Conservation (phyloP, 305 asterid species). For the Fraxinus sp. region DNA sequence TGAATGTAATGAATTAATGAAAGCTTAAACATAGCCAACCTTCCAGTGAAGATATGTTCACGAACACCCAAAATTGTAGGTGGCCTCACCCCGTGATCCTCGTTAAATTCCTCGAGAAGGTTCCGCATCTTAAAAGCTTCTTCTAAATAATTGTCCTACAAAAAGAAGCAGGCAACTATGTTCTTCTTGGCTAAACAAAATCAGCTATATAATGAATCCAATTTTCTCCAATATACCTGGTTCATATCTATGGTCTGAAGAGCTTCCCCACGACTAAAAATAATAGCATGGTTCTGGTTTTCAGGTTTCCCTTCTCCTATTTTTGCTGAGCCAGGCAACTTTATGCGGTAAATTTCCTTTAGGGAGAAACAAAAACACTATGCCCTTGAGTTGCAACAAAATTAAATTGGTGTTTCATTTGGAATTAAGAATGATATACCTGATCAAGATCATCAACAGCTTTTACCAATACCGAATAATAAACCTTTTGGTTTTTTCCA, state of each 20-base stretch:
- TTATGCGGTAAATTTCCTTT: slow-evolving; percentile 97
- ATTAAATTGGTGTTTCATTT: background rate
- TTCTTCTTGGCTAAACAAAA: slow-evolving; percentile 18
- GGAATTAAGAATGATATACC: slow-evolving; percentile 42
- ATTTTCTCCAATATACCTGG: slow-evolving; percentile 58
- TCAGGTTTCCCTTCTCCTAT: slow-evolving; percentile 99
- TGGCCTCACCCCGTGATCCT: slow-evolving; percentile 97
- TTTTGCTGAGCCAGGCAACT: slow-evolving; percentile 92
- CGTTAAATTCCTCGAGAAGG: slow-evolving; percentile 93
- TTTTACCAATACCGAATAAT: slow-evolving; percentile 89
- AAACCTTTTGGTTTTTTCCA: slow-evolving; percentile 75
- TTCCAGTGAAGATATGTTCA: slow-evolving; percentile 98
- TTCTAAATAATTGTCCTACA: slow-evolving; percentile 96
- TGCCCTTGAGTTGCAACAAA: slow-evolving; percentile 22
- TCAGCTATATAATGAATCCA: slow-evolving; percentile 14
- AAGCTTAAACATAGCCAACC: slow-evolving; percentile 46
- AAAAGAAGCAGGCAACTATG: slow-evolving; percentile 22
- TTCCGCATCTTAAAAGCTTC: slow-evolving; percentile 99
- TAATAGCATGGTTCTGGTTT: slow-evolving; percentile 97
- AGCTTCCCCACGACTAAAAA: slow-evolving; percentile 96
- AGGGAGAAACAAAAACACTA: slow-evolving; percentile 28
- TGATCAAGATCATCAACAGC: slow-evolving; percentile 99
- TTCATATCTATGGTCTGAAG: slow-evolving; percentile 99
- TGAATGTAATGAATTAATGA: slow-evolving; percentile 15
- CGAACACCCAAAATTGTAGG: slow-evolving; percentile 98